Conservation (phyloP, 208 protist species). For the Wallacemonas sp. region DNA sequence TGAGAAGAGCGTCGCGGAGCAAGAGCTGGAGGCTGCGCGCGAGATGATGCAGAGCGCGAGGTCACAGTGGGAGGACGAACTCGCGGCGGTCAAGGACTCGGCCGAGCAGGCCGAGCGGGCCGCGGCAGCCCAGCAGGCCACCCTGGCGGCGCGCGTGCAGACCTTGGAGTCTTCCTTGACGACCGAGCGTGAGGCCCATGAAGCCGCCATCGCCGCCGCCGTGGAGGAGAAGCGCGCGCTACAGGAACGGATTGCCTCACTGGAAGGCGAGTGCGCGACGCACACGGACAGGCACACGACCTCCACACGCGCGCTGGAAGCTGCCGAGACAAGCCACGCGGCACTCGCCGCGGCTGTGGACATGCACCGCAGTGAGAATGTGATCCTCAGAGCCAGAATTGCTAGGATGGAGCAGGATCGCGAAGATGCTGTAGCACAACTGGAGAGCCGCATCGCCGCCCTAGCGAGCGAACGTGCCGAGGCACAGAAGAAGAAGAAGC, state of each 20-base stretch:
- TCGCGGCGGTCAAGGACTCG: background rate
- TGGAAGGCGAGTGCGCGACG: background rate
- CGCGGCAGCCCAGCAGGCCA: background rate
- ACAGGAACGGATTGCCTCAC: slow-evolving; percentile 8
- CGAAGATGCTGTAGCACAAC: background rate
- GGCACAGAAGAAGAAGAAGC: background rate
- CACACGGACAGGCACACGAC: background rate
- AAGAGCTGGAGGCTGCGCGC: background rate
- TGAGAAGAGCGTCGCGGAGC: slow-evolving; percentile 13
- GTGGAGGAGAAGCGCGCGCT: slow-evolving; percentile 13
- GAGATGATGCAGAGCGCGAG: background rate
- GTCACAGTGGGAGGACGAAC: background rate
- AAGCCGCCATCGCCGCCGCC: background rate
- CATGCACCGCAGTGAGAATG: slow-evolving; percentile 11
- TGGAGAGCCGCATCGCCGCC: slow-evolving; percentile 7
- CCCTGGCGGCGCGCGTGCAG: slow-evolving; percentile 6
- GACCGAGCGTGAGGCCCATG: background rate
- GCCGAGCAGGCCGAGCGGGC: background rate
- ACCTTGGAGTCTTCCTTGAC: slow-evolving; percentile 7
- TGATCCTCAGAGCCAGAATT: background rate
- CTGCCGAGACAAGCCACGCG: slow-evolving; percentile 10
- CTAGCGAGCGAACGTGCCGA: background rate
- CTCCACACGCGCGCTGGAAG: slow-evolving; percentile 13
- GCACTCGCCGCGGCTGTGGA: slow-evolving; percentile 5
- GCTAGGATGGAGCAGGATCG: slow-evolving; percentile 5